Percentiles rank a stretch among this genome's conserved stretches.
These are phyloP conservation scores for Ogataea salicorniae DNA, from an alignment of 805 yeast genomes.

Conservation along the genomic window DNA sequence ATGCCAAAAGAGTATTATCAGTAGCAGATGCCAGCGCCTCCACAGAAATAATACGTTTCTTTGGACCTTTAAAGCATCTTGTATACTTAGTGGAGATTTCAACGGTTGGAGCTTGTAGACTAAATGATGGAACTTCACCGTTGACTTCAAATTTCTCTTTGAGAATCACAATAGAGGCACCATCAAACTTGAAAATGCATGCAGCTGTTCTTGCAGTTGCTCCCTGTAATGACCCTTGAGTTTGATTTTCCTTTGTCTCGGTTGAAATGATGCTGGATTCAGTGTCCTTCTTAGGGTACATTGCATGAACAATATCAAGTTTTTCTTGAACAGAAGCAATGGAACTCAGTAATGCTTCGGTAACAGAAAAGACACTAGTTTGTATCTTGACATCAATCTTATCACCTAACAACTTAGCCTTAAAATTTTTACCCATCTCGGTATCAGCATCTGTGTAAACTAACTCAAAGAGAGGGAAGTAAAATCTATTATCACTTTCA, in stretches of 20 bases:
- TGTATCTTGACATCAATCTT: constrained; percentile 60
- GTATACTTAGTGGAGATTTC: constrained; percentile 50
- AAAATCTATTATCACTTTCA: constrained; percentile 53
- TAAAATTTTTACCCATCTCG: constrained; percentile 32
- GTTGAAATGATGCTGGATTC: neutral
- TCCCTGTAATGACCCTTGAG: constrained; percentile 16
- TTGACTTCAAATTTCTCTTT: constrained; percentile 39
- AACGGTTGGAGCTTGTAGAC: constrained; percentile 72
- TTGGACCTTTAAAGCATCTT: constrained; percentile 30
- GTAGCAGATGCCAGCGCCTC: constrained; percentile 65
- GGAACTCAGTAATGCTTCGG: constrained; percentile 50
- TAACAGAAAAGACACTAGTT: constrained; percentile 47
- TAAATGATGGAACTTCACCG: constrained; percentile 45
- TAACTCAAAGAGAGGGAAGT: constrained; percentile 63
- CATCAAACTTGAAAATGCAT: constrained; percentile 56
- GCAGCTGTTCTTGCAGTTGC: constrained; percentile 34
- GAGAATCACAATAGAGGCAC: constrained; percentile 55
- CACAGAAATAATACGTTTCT: constrained; percentile 41
- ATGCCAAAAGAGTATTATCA: constrained; percentile 61
- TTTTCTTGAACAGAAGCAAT: constrained; percentile 30
- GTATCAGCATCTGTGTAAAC: constrained; percentile 30
- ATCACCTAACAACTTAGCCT: constrained; percentile 58
- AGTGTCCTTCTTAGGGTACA: neutral
- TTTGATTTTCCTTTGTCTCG: constrained; percentile 11
- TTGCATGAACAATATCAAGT: constrained; percentile 5